phyloP scores from a whole-genome alignment of 495 filamentous ascomycete genomes.

The Echria macrotheca region DNA sequence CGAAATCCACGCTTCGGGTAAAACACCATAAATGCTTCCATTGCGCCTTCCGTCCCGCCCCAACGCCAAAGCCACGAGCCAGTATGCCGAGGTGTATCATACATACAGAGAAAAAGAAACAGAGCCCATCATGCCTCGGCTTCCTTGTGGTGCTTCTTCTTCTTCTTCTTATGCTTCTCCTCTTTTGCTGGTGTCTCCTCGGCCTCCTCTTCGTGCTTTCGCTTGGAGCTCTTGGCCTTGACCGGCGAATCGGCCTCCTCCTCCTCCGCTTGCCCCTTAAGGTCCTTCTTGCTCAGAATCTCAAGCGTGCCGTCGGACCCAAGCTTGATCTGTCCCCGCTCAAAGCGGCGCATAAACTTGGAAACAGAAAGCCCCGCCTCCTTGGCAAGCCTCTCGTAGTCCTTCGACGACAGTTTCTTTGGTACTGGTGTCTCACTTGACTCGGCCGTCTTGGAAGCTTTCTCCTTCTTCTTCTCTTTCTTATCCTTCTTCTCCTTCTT shows the following conservation, averaged over 20 bases:
- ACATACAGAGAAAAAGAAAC: constrained; percentile 24
- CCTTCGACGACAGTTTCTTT: constrained; percentile 43
- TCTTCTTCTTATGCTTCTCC: constrained; percentile 41
- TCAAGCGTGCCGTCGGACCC: constrained; percentile 51
- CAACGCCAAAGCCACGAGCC: constrained; percentile 30
- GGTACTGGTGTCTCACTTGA: constrained; percentile 1
- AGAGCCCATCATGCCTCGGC: constrained; percentile 18
- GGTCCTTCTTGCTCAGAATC: constrained; percentile 60
- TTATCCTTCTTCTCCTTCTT: constrained; percentile 39
- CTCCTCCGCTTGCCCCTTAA: constrained; percentile 55
- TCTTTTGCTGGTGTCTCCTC: constrained; percentile 29
- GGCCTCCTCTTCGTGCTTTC: constrained; percentile 31
- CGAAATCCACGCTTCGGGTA: too few relatives aligned
- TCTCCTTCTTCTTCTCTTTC: constrained; percentile 34
- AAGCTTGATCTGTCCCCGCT: constrained; percentile 59
- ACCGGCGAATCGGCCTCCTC: constrained; percentile 32
- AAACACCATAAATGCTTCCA: constrained; percentile 21
- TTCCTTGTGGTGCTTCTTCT: constrained; percentile 46
- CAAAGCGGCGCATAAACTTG: constrained; percentile 60
- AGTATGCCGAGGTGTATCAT: constrained; percentile 32
- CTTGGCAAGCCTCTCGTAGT: constrained; percentile 50
- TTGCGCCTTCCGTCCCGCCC: constrained; percentile 25
- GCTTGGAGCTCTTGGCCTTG: constrained; percentile 39
- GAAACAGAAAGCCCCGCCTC: constrained; percentile 58
- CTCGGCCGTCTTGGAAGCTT: constrained; percentile 10